phyloP scores from a whole-genome alignment of 495 filamentous ascomycete genomes.

The Staphylotrichum tortipilum region DNA sequence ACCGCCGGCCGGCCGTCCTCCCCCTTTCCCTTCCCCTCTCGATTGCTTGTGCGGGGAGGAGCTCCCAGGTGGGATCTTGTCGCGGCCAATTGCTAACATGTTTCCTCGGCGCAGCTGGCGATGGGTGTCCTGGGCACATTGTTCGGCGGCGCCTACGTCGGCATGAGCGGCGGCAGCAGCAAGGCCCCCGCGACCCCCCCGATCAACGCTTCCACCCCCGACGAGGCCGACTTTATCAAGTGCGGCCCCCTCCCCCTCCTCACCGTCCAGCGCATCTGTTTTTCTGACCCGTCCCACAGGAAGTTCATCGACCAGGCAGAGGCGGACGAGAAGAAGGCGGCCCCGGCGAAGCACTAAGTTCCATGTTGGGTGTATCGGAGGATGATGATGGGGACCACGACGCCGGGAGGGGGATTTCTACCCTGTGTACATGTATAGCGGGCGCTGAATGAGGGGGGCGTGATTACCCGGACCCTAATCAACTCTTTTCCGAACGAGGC shows the following conservation, averaged over 20 bases:
- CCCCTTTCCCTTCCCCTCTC: too few species aligned
- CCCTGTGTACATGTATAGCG: conserved; percentile 23
- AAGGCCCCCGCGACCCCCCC: conserved; percentile 55
- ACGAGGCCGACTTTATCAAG: conserved; percentile 98
- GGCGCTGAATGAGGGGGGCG: conserved; percentile 14
- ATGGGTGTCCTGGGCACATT: conserved; percentile 68
- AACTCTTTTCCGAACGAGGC: neutral
- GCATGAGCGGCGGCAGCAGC: conserved; percentile 58
- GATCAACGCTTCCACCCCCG: conserved; percentile 78
- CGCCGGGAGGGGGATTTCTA: conserved; percentile 3
- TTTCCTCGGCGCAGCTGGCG: conserved; percentile 74
- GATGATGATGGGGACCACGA: neutral
- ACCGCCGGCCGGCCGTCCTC: neutral
- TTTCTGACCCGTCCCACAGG: conserved; percentile 42
- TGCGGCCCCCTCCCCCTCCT: conserved; percentile 38
- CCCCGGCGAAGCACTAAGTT: conserved; percentile 12
- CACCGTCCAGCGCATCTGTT: too few species aligned
- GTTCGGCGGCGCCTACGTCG: conserved; percentile 48
- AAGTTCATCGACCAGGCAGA: conserved; percentile 72
- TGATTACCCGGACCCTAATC: conserved; percentile 7
- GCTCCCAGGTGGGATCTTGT: conserved; percentile 15
- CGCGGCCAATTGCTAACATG: conserved; percentile 18
- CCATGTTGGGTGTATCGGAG: conserved; percentile 1
- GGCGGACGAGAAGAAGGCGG: conserved; percentile 53
- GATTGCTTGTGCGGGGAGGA: too few species aligned